Percentiles rank a stretch among this genome's conserved stretches.
These are phyloP conservation scores for Fusarium solani-melongenae DNA, from an alignment of 2,329 filamentous ascomycete species.

Conservation along the genomic window DNA sequence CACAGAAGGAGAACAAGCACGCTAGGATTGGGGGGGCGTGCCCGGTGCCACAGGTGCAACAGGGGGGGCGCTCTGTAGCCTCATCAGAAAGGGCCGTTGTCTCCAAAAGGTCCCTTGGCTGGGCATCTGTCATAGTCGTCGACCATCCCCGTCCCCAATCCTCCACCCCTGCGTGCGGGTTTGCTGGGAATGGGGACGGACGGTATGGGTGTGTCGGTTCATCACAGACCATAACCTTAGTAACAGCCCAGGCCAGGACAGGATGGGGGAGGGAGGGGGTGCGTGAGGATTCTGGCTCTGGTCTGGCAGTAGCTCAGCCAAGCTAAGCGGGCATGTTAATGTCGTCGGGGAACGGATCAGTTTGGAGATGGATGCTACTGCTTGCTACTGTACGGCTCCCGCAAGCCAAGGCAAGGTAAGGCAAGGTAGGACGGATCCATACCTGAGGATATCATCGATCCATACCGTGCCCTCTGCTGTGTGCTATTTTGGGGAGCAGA, in stretches of 20 bases:
- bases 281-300: conserved; percentile 10
- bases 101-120: conserved; percentile 36
- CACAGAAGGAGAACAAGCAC: conserved; percentile 27
- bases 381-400: conserved; percentile 9
- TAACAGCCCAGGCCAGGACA: conserved; percentile 10
- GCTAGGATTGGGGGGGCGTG: conserved; percentile 34
- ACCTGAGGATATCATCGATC: conserved; percentile 38
- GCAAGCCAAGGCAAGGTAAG: conserved; percentile 9
- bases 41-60: conserved; percentile 36
- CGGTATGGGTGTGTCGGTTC: conserved; percentile 9
- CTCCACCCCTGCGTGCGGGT: conserved; percentile 8
- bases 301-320: neutral
- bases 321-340: conserved; percentile 25
- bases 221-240: conserved; percentile 26
- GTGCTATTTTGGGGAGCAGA: conserved; percentile 38
- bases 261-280: conserved; percentile 7
- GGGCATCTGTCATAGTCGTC: conserved; percentile 35
- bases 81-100: conserved; percentile 34
- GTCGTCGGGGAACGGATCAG: conserved; percentile 16
- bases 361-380: conserved; percentile 19
- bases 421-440: conserved; percentile 26
- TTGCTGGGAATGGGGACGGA: conserved; percentile 10
- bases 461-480: conserved; percentile 29
- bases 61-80: conserved; percentile 26
- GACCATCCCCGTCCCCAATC: conserved; percentile 15